Evolutionary conservation across 2,329 filamentous ascomycete species (phyloP).

Genomic region (Uncinocarpus reesii): DNA sequence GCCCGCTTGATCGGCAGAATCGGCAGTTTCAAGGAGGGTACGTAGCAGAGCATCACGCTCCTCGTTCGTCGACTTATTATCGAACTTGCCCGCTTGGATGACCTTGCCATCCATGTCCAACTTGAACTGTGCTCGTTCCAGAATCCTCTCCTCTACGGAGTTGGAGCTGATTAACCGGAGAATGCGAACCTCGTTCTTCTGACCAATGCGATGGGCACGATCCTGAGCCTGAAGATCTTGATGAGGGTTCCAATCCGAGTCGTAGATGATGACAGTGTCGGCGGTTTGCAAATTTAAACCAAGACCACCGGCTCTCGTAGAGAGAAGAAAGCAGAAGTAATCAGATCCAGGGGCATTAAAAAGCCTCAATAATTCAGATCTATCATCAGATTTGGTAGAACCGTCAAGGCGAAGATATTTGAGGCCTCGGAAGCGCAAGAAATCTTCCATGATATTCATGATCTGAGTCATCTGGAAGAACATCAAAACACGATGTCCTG

Average conservation of each 20-base stretch:
- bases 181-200: slow-evolving; percentile 98
- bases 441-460: slow-evolving; percentile 99
- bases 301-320: slow-evolving; percentile 93
- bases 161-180: slow-evolving; percentile 90
- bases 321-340: slow-evolving; percentile 97
- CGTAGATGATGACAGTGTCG: slow-evolving; percentile 98
- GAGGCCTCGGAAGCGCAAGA: slow-evolving; percentile 70
- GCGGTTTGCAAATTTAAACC: slow-evolving; percentile 95
- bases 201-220: slow-evolving; percentile 98
- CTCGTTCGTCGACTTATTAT: slow-evolving; percentile 97
- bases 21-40: slow-evolving; percentile 75
- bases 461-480: slow-evolving; percentile 99
- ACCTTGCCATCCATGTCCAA: slow-evolving; percentile 99
- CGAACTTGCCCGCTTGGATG: slow-evolving; percentile 97
- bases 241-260: slow-evolving; percentile 99
- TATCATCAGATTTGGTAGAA: slow-evolving; percentile 94
- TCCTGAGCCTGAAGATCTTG: slow-evolving; percentile 98
- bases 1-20: slow-evolving; percentile 57
- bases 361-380: slow-evolving; percentile 73
- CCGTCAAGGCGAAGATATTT: slow-evolving; percentile 88
- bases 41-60: slow-evolving; percentile 95
- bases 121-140: slow-evolving; percentile 94
- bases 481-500: slow-evolving; percentile 92
- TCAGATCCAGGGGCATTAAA: slow-evolving; percentile 87
- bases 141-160: slow-evolving; percentile 96